Conservation (phyloP, 177 flowering plant species). For the Vitis hybrid region DNA sequence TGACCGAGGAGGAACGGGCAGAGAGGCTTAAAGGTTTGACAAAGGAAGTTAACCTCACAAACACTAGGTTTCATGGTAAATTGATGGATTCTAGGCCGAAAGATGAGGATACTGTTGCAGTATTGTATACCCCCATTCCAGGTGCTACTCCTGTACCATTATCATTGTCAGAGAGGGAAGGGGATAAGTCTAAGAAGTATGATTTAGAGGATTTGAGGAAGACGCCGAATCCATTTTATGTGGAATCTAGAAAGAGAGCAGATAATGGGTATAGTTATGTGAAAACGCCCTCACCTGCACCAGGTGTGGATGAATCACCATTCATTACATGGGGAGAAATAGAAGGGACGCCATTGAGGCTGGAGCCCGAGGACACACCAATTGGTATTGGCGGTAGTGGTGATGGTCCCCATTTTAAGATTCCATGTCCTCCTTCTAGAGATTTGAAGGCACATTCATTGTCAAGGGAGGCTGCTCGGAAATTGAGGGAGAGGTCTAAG, state of each 20-base stretch:
- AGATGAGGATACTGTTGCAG: slow-evolving; percentile 64
- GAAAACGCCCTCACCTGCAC: slow-evolving; percentile 89
- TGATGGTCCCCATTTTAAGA: slow-evolving; percentile 78
- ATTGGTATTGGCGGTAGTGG: slow-evolving; percentile 78
- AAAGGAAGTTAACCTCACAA: slow-evolving; percentile 59
- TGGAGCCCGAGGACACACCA: slow-evolving; percentile 83
- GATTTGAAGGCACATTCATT: slow-evolving; percentile 86
- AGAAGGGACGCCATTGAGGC: slow-evolving; percentile 91
- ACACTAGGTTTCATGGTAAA: slow-evolving; percentile 80
- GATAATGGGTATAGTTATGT: slow-evolving; percentile 86
- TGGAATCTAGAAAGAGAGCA: slow-evolving; percentile 66
- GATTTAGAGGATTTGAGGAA: slow-evolving; percentile 89
- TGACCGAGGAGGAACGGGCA: slow-evolving; percentile 73
- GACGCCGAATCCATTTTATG: slow-evolving; percentile 77
- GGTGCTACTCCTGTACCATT: slow-evolving; percentile 63
- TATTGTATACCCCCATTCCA: slow-evolving; percentile 57
- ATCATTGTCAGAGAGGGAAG: slow-evolving; percentile 44
- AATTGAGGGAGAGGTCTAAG: slow-evolving; percentile 76
- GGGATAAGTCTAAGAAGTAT: slow-evolving; percentile 69
- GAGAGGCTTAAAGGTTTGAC: slow-evolving; percentile 70
- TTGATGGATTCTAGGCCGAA: slow-evolving; percentile 52
- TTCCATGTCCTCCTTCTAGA: slow-evolving; percentile 68
- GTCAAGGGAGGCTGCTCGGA: slow-evolving; percentile 92
- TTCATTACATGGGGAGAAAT: slow-evolving; percentile 99
- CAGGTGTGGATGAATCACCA: slow-evolving; percentile 90